These are phyloP conservation scores for Trametes punicea DNA, from an alignment of 768 basidiomycete species.

Conservation along the genomic window DNA sequence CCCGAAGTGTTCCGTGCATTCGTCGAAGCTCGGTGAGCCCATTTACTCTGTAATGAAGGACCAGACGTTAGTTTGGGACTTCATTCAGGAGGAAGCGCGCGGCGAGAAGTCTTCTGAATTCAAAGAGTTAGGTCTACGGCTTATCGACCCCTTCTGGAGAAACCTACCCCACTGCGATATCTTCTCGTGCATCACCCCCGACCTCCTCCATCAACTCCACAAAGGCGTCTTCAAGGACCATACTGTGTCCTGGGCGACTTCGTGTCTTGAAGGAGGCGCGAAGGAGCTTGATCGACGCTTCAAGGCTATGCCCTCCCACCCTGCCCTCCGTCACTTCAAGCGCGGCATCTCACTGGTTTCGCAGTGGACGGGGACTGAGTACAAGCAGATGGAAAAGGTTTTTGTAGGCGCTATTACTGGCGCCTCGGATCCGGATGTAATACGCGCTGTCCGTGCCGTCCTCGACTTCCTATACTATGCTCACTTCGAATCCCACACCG, in stretches of 20 bases:
- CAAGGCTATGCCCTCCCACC: slow-evolving; percentile 30
- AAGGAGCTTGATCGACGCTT: slow-evolving; percentile 38
- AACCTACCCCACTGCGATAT: slow-evolving; percentile 31
- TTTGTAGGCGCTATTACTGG: slow-evolving; percentile 23
- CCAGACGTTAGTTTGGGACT: neutral
- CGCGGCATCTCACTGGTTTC: slow-evolving; percentile 1
- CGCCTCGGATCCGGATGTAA: slow-evolving; percentile 10
- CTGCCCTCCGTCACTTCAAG: slow-evolving; percentile 38
- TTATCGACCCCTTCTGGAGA: slow-evolving; percentile 38
- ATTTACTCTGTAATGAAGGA: slow-evolving; percentile 1
- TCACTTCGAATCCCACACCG: slow-evolving; percentile 33
- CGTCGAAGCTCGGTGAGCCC: slow-evolving; percentile 21
- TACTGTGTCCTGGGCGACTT: slow-evolving; percentile 35
- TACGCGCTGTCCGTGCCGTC: slow-evolving; percentile 30
- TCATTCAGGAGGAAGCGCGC: neutral
- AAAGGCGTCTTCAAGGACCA: slow-evolving; percentile 47
- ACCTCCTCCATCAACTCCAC: slow-evolving; percentile 45
- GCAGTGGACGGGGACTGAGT: slow-evolving; percentile 24
- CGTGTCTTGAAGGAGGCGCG: slow-evolving; percentile 8
- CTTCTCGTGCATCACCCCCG: slow-evolving; percentile 29
- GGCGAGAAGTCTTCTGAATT: slow-evolving; percentile 1
- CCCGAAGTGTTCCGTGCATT: slow-evolving; percentile 27
- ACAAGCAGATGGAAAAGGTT: slow-evolving; percentile 30
- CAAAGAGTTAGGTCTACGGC: slow-evolving; percentile 11
- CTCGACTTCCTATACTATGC: slow-evolving; percentile 41